Evolutionary conservation across 345 rosid genomes (phyloP), one percentile per base, ranked within the genome.

Genomic region (Brassica nigra): DNA sequence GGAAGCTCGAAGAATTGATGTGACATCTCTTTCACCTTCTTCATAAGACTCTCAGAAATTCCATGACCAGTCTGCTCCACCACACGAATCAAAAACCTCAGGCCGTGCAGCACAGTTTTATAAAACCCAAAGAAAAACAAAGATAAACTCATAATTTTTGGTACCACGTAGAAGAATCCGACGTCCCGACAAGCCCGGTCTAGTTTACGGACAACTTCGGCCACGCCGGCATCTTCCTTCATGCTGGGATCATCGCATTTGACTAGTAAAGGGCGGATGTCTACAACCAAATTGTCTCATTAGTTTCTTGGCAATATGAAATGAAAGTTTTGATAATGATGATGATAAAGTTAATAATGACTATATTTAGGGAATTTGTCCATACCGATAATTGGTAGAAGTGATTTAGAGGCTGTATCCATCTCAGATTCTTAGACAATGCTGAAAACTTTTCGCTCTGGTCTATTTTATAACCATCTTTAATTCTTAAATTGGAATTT

Each of bases 111-210:
- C 68, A 39, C 27, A 6, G 1, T 55, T 39, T 36, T n/a, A 29
- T 8, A 62, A 11, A 61, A 7, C 44, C 54, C n/a, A 11, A 11
- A 12, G 55, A 6, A 68, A 31, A 6, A 47, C 34, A 34, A 10
- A 49, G 0, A 1, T 2, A 33, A 61, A 62, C 47, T 28, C 27
- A 29, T 44, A 69, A 6, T 1, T 20, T 47, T 30, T 33, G 27
- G 49, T 87, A 91, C 97, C 90, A 90, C 98, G 70, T 93, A 87
- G 84, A 93, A 93, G 83, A 93, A 90, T 15, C 97, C 97, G 58
- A 92, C 87, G 27, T 88, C 89, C n/a, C 90, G 77, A 68, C 98
- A 93, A 67, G 95, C 98, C 79, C 66, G 86, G 80, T 91, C 89
- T 34, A 93, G 77, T 78, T 89, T 83, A 57, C 74, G 33, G 67